Percentiles rank a stretch among this genome's conserved stretches.
These are phyloP conservation scores for Petunia hybrid DNA, from an alignment of 305 asterid genomes.

Conservation along the genomic window DNA sequence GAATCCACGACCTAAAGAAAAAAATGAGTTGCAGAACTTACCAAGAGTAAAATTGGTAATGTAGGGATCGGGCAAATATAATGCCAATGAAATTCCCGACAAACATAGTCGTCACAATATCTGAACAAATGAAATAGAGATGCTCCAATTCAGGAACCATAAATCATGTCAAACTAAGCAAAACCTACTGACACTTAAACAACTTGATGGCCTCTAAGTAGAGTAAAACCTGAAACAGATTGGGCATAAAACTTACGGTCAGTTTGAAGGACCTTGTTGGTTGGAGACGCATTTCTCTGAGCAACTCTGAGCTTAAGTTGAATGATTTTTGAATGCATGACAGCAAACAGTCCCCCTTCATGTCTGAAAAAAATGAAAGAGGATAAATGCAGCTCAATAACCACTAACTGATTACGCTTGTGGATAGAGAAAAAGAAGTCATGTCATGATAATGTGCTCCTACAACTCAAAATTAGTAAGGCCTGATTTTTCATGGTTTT, in stretches of 20 bases:
- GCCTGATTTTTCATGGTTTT: neutral
- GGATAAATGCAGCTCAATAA: constrained; percentile 24
- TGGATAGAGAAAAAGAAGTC: neutral
- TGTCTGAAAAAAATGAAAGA: constrained; percentile 59
- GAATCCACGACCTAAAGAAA: constrained; percentile 15
- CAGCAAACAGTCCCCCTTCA: constrained; percentile 74
- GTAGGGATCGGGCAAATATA: constrained; percentile 90
- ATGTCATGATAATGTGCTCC: neutral
- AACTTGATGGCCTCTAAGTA: neutral
- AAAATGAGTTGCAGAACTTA: constrained; percentile 41
- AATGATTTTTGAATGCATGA: constrained; percentile 53
- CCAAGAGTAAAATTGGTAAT: constrained; percentile 96
- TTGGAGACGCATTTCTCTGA: constrained; percentile 41
- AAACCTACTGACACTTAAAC: neutral
- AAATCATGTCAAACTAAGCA: constrained; percentile 8
- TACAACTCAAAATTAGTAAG: constrained; percentile 10
- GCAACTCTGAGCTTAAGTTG: constrained; percentile 50
- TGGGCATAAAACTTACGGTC: constrained; percentile 62
- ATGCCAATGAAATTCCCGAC: constrained; percentile 92
- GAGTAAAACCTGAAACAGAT: neutral
- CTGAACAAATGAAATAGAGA: constrained; percentile 49
- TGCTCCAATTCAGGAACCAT: constrained; percentile 19
- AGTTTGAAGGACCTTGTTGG: constrained; percentile 51
- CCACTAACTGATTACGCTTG: neutral
- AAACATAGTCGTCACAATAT: constrained; percentile 77